Conservation (phyloP, 495 filamentous ascomycete genomes). For the Podospora appendiculata region DNA sequence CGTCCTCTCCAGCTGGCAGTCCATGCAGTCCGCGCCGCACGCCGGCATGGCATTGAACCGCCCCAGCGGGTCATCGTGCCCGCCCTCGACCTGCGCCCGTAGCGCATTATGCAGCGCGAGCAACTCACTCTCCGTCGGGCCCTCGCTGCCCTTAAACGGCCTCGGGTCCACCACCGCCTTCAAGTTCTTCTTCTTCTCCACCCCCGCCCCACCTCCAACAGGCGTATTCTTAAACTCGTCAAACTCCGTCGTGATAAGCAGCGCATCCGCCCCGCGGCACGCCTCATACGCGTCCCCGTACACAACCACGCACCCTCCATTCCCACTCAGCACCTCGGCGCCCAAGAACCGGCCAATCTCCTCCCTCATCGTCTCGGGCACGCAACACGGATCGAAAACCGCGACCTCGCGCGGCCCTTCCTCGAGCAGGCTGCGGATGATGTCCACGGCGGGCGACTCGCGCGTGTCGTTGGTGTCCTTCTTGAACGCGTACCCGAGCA, state of each 20-base stretch:
- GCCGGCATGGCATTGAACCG: conserved; percentile 25
- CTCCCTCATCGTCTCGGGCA: conserved; percentile 23
- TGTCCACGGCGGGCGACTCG: conserved; percentile 58
- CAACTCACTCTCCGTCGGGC: conserved; percentile 27
- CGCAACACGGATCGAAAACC: conserved; percentile 66
- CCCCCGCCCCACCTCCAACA: background rate
- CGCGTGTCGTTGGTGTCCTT: conserved; percentile 70
- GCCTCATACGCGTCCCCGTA: conserved; percentile 44
- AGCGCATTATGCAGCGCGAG: conserved; percentile 16
- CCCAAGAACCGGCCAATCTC: conserved; percentile 33
- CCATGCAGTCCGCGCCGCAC: conserved; percentile 27
- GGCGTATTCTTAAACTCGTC: conserved; percentile 47
- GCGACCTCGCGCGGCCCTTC: conserved; percentile 55
- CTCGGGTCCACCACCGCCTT: conserved; percentile 1
- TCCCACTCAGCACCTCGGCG: conserved; percentile 20
- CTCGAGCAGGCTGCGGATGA: conserved; percentile 54
- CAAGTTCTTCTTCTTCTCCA: background rate
- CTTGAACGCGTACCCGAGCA: conserved; percentile 76
- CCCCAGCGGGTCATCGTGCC: conserved; percentile 14
- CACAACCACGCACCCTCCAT: conserved; percentile 28
- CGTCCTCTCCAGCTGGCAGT: conserved; percentile 24
- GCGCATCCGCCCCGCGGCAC: conserved; percentile 41
- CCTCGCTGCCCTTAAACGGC: conserved; percentile 4
- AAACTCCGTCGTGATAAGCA: conserved; percentile 58
- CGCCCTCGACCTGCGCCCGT: conserved; percentile 14